Conservation (phyloP, 2,329 filamentous ascomycete genomes). For the Septoria linicola region DNA sequence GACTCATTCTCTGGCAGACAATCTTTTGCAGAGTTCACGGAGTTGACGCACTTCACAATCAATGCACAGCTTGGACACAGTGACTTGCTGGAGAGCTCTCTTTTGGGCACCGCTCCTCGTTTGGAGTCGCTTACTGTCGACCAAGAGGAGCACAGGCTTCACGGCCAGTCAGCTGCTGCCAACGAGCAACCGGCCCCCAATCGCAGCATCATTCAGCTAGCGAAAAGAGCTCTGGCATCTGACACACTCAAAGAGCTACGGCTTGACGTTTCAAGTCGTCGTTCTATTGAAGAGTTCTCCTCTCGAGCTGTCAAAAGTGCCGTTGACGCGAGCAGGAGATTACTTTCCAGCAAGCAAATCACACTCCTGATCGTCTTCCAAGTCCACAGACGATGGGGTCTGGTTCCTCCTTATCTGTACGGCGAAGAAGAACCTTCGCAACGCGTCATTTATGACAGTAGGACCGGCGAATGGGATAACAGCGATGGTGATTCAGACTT, state of each 20-base stretch:
- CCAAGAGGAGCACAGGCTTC: neutral
- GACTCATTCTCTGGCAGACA: neutral
- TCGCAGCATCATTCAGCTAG: neutral
- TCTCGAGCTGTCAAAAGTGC: neutral
- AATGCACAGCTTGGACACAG: neutral
- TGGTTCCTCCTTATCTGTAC: conserved; percentile 1
- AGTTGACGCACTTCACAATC: neutral
- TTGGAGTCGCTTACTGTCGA: neutral
- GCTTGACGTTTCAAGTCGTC: neutral
- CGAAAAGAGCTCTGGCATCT: neutral
- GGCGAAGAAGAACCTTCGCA: neutral
- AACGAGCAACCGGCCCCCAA: neutral
- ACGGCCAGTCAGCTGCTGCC: too few relatives aligned
- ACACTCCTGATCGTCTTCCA: neutral
- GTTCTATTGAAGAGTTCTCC: neutral
- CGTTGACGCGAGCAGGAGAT: neutral
- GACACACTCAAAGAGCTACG: neutral
- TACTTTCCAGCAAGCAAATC: neutral
- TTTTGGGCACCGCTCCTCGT: neutral
- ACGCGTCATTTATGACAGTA: neutral
- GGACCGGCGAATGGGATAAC: too few relatives aligned
- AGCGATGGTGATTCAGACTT: too few relatives aligned
- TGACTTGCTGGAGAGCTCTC: neutral
- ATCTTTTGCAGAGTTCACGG: neutral
- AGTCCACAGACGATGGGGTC: neutral